Conservation (phyloP, 2,329 filamentous ascomycete genomes). For the Aspergillus persii region DNA sequence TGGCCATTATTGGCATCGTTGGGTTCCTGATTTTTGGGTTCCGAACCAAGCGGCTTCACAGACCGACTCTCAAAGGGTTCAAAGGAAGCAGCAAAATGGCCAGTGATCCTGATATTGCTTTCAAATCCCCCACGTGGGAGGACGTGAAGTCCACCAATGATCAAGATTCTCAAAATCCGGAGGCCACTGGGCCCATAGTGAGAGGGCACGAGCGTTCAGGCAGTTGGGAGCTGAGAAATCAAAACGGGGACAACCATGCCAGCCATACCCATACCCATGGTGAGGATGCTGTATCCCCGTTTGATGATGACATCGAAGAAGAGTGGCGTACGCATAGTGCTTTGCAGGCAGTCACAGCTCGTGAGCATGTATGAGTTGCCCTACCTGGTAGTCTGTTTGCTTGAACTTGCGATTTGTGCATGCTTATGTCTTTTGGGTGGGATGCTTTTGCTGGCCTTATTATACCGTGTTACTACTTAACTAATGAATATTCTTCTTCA, state of each 20-base stretch:
- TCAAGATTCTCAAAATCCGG: slow-evolving; percentile 21
- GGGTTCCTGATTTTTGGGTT: slow-evolving; percentile 46
- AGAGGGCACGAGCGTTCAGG: slow-evolving; percentile 53
- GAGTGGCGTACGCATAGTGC: slow-evolving; percentile 36
- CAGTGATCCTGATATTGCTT: slow-evolving; percentile 53
- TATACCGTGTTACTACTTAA: background rate
- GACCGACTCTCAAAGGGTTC: slow-evolving; percentile 52
- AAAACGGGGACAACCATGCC: slow-evolving; percentile 25
- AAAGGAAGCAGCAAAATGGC: slow-evolving; percentile 55
- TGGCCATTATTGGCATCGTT: slow-evolving; percentile 41
- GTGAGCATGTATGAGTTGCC: slow-evolving; percentile 48
- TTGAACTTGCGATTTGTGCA: background rate
- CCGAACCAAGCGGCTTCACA: slow-evolving; percentile 44
- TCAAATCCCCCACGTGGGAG: slow-evolving; percentile 42
- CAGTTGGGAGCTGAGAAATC: slow-evolving; percentile 56
- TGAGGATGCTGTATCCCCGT: slow-evolving; percentile 34
- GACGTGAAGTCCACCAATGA: slow-evolving; percentile 32
- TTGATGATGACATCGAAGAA: slow-evolving; percentile 46
- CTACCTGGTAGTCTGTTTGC: background rate
- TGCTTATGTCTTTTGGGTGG: background rate
- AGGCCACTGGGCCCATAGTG: slow-evolving; percentile 17
- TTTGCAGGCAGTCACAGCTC: slow-evolving; percentile 44
- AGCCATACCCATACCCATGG: slow-evolving; percentile 14
- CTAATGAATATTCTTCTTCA: background rate
- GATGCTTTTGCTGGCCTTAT: background rate